Evolutionary conservation across 305 asterid species (phyloP), one percentile per base, ranked within the genome.

Genomic region (Lippia alba): DNA sequence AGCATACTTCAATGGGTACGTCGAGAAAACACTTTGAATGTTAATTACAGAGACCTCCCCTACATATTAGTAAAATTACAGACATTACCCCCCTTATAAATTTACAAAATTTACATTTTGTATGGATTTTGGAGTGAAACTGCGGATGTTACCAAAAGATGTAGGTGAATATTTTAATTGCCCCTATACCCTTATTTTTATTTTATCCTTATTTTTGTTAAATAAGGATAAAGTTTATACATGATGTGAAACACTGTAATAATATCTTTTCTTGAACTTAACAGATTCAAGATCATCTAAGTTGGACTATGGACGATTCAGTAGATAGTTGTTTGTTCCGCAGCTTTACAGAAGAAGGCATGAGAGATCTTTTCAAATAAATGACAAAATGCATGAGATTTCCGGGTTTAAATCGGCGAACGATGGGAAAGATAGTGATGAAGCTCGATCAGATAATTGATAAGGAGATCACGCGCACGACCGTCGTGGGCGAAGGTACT

Each of bases 361-460:
- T 87, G 90, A 77, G 58, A 64, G 92, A 89, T 73, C 67, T 89
- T 15, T 59, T 89, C 41, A 82, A 62, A 78, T 40, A 86, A 64
- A 79, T 81, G 46, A n/a, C 87, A 59, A 70, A 75, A 64, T 91
- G 97, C 80, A 78, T 72, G 74, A 78, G 81, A n/a, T 79, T 79
- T 68, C 89, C 94, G 0, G 83, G 87, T 39, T 71, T 67, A 67
- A 75, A 75, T 19, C 79, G 97, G 58, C 91, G 90, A 12, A 72
- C 36, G 15, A 89, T 89, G 90, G 91, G 80, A 66, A 72, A 39
- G 15, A 81, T 81, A 4, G 86, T 64, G 10, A 6, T 32, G 62
- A 86, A 91, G 79, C 88, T 91, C 19, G 94, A 89, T 32, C 84
- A 67, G 48, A 79, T 86, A 39, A 87, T 80, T 60, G 90, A 91